These are phyloP conservation scores for Pochonia chlamydosporia DNA, from an alignment of 2,329 filamentous ascomycete species.

Conservation along the genomic window DNA sequence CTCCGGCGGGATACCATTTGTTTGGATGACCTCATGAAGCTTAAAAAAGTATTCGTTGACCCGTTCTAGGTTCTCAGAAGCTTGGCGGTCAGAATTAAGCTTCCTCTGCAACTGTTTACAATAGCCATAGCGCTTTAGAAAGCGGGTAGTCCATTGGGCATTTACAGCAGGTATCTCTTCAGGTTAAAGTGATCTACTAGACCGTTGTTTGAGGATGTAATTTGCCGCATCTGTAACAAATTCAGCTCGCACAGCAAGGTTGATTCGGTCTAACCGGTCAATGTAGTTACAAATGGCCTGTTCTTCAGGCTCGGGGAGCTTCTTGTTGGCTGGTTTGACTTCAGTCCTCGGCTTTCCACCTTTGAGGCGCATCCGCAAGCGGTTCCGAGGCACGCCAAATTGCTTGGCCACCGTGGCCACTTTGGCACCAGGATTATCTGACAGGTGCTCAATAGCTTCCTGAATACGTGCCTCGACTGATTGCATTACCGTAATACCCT, in stretches of 20 bases:
- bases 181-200: neutral
- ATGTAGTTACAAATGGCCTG: slow-evolving; percentile 6
- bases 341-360: neutral
- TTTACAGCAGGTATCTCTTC: slow-evolving; percentile 1
- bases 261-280: slow-evolving; percentile 1
- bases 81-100: slow-evolving; percentile 5
- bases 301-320: slow-evolving; percentile 2
- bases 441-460: neutral
- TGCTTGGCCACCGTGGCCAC: neutral
- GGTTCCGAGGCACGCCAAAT: neutral
- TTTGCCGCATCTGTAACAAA: slow-evolving; percentile 9
- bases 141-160: slow-evolving; percentile 5
- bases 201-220: slow-evolving; percentile 2
- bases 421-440: neutral
- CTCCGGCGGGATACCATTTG: slow-evolving; percentile 1
- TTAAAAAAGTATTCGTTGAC: slow-evolving; percentile 2
- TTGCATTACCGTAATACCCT: too few relatives aligned
- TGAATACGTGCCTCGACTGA: neutral
- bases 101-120: slow-evolving; percentile 3
- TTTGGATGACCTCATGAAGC: slow-evolving; percentile 3
- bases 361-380: neutral
- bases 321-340: neutral
- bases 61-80: neutral
- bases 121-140: slow-evolving; percentile 8
- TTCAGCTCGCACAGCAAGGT: slow-evolving; percentile 3